Base-by-base conservation (phyloP, 331 rosid species). In the Cydonia oblonga region DNA sequence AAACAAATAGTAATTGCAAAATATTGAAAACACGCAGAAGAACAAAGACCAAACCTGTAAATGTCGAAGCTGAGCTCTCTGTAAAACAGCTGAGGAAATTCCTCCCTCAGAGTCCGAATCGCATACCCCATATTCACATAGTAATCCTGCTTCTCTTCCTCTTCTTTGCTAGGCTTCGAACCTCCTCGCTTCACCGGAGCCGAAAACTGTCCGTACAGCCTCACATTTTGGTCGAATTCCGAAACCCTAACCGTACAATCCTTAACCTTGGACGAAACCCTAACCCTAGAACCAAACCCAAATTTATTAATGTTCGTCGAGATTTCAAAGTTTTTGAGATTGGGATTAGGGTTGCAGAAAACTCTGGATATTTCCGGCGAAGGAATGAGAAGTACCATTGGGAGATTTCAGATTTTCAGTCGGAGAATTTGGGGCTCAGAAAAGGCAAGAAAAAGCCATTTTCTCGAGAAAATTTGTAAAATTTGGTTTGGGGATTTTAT, bases 51-150 rank as follows among this genome's bases (percentile, higher is more conserved):
- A 70, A 61, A 92, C 95, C 95, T 89, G 86, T 89, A 89, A 69
- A 90, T 88, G 42, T 85, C 87, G 65, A 85, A 88, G 87, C 81
- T 85, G 76, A 82, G 97, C 46, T 89, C 97, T 67, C 78, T 90
- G 76, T 74, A 73, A 67, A 92, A 92, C n/a, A 90, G 85, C 77
- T 82, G 82, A 4, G 95, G 95, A 53, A 92, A 81, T 66, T 92
- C 96, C 84, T 92, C 96, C 70, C 96, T 86, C 58, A 92, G 70
- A 71, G 90, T 85, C 66, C 95, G 84, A 12, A 92, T 90, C 28
- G 97, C 97, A 76, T 86, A 90, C 18, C 97, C 97, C 88, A 90
- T 70, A 66, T 92, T 92, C 35, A 92, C 79, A 69, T 90, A 85
- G 73, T 92, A 92, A 75, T 86, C 78, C 86, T 86, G 90, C 87